Evolutionary conservation across 345 rosid species (phyloP).

Genomic region (Pseudoturritis turrita): DNA sequence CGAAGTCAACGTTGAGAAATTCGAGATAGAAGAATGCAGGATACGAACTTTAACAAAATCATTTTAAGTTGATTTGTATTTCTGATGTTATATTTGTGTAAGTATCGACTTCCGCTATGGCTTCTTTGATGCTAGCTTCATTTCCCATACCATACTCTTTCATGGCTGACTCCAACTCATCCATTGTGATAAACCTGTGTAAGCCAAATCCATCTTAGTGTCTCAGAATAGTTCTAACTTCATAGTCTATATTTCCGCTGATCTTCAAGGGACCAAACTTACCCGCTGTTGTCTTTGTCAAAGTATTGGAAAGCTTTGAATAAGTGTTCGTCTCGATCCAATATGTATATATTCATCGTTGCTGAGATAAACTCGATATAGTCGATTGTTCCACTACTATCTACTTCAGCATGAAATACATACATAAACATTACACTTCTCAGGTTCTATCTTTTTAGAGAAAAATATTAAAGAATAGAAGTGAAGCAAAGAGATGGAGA

Average conservation of each 20-base stretch:
- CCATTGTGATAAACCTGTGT: conserved; percentile 68
- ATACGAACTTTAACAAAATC: too few relatives aligned
- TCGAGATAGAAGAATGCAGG: neutral
- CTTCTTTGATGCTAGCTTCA: conserved; percentile 65
- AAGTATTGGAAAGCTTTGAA: conserved; percentile 73
- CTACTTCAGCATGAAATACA: conserved; percentile 68
- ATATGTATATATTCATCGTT: conserved; percentile 65
- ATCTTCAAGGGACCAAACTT: neutral
- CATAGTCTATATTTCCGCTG: neutral
- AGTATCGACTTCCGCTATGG: conserved; percentile 77
- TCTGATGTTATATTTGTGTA: neutral
- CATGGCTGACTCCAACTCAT: conserved; percentile 82
- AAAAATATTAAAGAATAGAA: too few relatives aligned
- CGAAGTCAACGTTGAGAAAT: rapidly evolving
- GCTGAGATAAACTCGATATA: conserved; percentile 82
- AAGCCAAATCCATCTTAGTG: neutral
- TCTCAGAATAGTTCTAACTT: neutral
- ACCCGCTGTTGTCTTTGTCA: conserved; percentile 76
- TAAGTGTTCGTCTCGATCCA: conserved; percentile 68
- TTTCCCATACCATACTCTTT: conserved; percentile 78
- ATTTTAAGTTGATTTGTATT: neutral
- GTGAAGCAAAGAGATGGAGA: too few relatives aligned
- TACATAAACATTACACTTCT: too few relatives aligned
- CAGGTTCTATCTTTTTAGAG: too few relatives aligned
- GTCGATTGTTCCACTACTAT: conserved; percentile 81